Evolutionary conservation across 345 rosid species (phyloP), one percentile per base, ranked within the genome.

Genomic region (Acer negundo): DNA sequence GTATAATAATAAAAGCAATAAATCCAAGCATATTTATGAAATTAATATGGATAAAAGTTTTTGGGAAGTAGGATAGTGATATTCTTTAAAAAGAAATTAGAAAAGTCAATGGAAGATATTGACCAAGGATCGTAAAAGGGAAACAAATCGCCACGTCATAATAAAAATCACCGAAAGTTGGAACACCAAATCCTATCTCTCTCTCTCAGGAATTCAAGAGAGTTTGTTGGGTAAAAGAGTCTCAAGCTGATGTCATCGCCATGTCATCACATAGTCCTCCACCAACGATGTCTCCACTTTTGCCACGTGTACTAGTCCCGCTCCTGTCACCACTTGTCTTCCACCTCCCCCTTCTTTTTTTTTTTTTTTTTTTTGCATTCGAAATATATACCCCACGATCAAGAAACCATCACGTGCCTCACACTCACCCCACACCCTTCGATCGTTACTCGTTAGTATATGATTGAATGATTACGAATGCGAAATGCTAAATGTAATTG

Each of bases 241-340:
- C 23, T 38, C 78, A 73, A 70, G 46, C 28, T 80, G 67, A 85
- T 58, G 84, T 80, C 79, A 78, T 12, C 15, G 75, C 82, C 85
- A 85, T 80, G 75, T 80, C 87, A 84, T 42, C 78, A 74, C 58
- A 56, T 15, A 51, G 42, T 71, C 74, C 73, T 75, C 85, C 84
- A 64, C 81, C 77, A 65, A 78, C 66, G 81, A 78, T 55, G 80
- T 40, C 80, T 72, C 68, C 51, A 17, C 42, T 64, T 65, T 31
- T 59, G 86, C 74, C 89, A 84, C 88, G 83, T 84, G 88, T 67
- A 35, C 46, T 0, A 6, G 26, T 81, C 84, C 83, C 51, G 78
- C 61, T 42, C 28, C 17, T 72, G 78, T 77, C 82, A 75, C 85
- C 77, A 78, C 75, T 74, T 80, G 78, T 67, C 74, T 70, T 1